Evolutionary conservation across 352 stramenopile genomes (phyloP), one percentile per base, ranked within the genome.

Genomic region (Phytophthora multivora): DNA sequence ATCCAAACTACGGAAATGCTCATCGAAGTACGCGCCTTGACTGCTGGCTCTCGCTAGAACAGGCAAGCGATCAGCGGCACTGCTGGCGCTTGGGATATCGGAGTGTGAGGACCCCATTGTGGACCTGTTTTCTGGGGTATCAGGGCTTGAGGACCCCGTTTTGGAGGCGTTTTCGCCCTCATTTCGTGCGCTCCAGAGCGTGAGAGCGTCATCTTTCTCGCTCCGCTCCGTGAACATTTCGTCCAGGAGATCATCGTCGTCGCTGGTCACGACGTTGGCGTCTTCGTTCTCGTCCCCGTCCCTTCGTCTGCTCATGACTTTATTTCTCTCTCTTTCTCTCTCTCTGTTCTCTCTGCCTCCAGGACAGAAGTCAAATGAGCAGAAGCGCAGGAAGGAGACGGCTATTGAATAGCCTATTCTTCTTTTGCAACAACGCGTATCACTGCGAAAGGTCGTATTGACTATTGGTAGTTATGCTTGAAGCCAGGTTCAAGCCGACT

Each of bases 191-290:
- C 60, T 33, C 45, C 49, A 63, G 48, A 62, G 36, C 13, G 30
- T 59, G 16, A 58, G 55, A 26, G 49, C 45, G 35, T 53, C 36
- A 30, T 67, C 45, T 25, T 59, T 58, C 13, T 63, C 57, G 31
- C 47, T 63, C 28, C 63, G 63, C 3, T 67, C 57, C n/a, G 63
- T 71, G 57, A 71, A 71, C 43, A 71, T 46, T 19, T 67, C 63
- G 38, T 60, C 59, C 36, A 70, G 30, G 4, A 66, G 53, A 23
- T 63, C 65, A 23, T 63, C 65, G 5, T 73, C 49, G 19, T 67
- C 51, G 25, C 35, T 23, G 7, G 23, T 30, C 16, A 54, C 33
- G 3, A 54, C 26, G 18, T 68, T 52, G 23, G 12, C 38, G 5
- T 57, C 43, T 35, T 66, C 49, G 21, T 66, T 63, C 11, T 67